Conservation (phyloP, 2,329 filamentous ascomycete genomes). For the Exophiala mesophila region DNA sequence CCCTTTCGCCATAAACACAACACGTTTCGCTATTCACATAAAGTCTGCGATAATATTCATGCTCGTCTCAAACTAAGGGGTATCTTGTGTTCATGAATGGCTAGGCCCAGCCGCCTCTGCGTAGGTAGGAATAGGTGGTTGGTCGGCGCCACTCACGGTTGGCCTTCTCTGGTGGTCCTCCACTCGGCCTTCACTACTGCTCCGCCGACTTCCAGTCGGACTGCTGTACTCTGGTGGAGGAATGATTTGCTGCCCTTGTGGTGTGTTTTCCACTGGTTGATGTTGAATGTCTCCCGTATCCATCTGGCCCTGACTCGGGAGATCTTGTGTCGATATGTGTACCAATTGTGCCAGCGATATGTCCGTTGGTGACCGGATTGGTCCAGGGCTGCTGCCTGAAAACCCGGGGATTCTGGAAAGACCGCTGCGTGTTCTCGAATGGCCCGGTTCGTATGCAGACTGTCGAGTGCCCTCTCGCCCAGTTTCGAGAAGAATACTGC, state of each 20-base stretch:
- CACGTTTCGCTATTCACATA: constrained; percentile 2
- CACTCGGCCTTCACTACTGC: constrained; percentile 58
- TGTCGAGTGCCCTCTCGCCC: constrained; percentile 56
- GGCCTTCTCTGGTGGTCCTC: constrained; percentile 22
- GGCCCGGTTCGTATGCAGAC: constrained; percentile 52
- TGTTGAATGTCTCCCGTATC: constrained; percentile 31
- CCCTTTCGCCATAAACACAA: constrained; percentile 13
- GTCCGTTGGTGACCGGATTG: constrained; percentile 85
- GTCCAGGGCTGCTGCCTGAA: constrained; percentile 74
- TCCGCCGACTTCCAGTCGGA: constrained; percentile 50
- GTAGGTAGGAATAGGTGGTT: constrained; percentile 76
- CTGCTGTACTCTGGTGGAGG: constrained; percentile 68
- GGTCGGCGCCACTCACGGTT: constrained; percentile 47
- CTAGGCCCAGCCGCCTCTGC: constrained; percentile 30
- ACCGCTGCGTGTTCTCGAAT: constrained; percentile 70
- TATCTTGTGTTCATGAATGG: constrained; percentile 23
- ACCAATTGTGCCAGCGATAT: constrained; percentile 88
- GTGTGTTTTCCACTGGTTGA: constrained; percentile 27
- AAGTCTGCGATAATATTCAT: constrained; percentile 11
- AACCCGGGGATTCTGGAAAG: constrained; percentile 64
- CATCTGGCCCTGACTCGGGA: constrained; percentile 59
- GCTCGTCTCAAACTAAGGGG: constrained; percentile 18
- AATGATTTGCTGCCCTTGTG: constrained; percentile 53
- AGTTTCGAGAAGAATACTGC: constrained; percentile 87
- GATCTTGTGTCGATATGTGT: constrained; percentile 58